A percentile compares a stretch with the other conserved stretches of the same genome.
Evolutionary conservation across 2,329 filamentous ascomycete species (phyloP).

Genomic region (Penicillium polonicum): DNA sequence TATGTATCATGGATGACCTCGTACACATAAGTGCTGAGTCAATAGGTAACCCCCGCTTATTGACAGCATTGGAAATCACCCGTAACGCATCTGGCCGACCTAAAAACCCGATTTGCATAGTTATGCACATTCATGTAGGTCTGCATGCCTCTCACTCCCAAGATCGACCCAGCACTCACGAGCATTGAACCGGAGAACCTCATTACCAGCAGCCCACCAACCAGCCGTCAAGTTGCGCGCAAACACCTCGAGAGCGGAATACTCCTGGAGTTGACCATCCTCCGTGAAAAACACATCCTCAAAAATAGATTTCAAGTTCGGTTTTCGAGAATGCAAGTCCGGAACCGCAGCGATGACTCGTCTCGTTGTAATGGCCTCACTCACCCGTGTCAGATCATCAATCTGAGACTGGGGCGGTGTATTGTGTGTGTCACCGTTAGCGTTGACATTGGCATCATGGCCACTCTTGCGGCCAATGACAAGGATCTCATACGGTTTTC

Average conservation of each 20-base stretch:
- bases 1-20: not conserved
- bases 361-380: slow-evolving; percentile 35
- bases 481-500: slow-evolving; percentile 62
- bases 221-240: slow-evolving; percentile 58
- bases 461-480: slow-evolving; percentile 42
- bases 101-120: not conserved
- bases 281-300: slow-evolving; percentile 46
- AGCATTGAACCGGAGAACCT: slow-evolving; percentile 61
- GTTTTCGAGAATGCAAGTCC: slow-evolving; percentile 65
- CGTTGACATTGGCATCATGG: slow-evolving; percentile 19
- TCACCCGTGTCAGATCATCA: slow-evolving; percentile 9
- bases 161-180: slow-evolving; percentile 49
- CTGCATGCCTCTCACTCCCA: not conserved
- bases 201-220: slow-evolving; percentile 63
- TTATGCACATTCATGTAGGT: not conserved
- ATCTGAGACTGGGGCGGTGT: not conserved
- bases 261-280: slow-evolving; percentile 21
- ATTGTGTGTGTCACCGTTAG: slow-evolving; percentile 14
- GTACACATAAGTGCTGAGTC: not conserved
- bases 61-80: not conserved
- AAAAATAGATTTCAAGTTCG: slow-evolving; percentile 57
- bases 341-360: slow-evolving; percentile 59
- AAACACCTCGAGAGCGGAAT: slow-evolving; percentile 60
- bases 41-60: not conserved
- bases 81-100: not conserved